A percentile compares a stretch with the other conserved stretches of the same genome.
Evolutionary conservation across 2,329 filamentous ascomycete genomes (phyloP).

Genomic region (Fusarium marasasianum): DNA sequence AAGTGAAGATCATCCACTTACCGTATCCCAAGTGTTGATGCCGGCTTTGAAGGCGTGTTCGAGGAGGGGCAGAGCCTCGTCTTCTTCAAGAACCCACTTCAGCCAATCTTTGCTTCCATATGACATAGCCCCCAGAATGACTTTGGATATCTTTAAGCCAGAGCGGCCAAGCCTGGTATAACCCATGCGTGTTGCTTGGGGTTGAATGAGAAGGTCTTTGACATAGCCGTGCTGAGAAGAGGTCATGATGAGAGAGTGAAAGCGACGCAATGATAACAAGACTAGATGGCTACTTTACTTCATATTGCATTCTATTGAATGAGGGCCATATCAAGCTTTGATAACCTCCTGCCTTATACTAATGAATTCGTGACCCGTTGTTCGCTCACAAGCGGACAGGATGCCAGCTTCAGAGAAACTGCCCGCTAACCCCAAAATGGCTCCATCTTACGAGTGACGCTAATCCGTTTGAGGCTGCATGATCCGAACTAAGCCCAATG

Average conservation of each 20-base stretch:
- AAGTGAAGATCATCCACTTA: neutral
- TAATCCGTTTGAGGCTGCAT: neutral
- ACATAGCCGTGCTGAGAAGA: neutral
- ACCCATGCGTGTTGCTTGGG: neutral
- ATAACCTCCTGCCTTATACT: fast-evolving
- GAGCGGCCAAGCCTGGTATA: neutral
- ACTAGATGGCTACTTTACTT: fast-evolving
- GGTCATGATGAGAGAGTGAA: neutral
- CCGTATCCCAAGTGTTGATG: neutral
- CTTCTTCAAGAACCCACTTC: neutral
- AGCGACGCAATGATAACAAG: fast-evolving
- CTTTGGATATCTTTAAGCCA: neutral
- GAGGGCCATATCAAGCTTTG: fast-evolving
- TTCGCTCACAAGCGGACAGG: neutral
- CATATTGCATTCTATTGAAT: fast-evolving
- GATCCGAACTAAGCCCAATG: neutral
- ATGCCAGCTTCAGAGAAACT: fast-evolving
- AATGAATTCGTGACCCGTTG: fast-evolving
- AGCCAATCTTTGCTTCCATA: neutral
- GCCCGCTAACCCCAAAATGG: neutral
- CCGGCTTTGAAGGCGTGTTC: neutral
- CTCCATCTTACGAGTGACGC: neutral
- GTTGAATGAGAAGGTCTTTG: neutral
- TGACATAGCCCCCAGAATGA: neutral
- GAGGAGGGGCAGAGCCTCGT: neutral